Evolutionary conservation across 2,329 filamentous ascomycete genomes (phyloP), one percentile per base, ranked within the genome.

Genomic region (Magnaporthiopsis poae): DNA sequence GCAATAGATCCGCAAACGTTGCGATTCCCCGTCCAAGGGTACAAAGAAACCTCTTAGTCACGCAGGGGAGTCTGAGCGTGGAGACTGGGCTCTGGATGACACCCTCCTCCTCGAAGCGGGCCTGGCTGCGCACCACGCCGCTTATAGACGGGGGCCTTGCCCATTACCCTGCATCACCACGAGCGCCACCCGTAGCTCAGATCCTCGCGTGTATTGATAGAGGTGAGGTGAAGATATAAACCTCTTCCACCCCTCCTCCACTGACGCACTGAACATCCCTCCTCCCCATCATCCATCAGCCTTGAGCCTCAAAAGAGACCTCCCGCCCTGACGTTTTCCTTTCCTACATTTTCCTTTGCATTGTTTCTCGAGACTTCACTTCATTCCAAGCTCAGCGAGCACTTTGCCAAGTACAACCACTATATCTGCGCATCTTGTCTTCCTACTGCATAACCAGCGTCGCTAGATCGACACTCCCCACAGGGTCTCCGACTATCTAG

Each of bases 311-410:
- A 29, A 25, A 25, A 29, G 59, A 60, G 59, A 60, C 59, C 11
- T 60, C 59, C 18, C 60, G n/a, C 3, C 60, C 60, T 21, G 25
- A 13, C 25, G 3, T 29, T 29, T 29, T 61, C 29, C 29, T 61
- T 61, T 31, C 5, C 15, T 61, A 18, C 25, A 29, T 61, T 61
- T 61, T 61, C 60, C 29, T 61, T 61, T 61, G 8, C 29, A 18
- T 61, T 13, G 29, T 60, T 60, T 5, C 25, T 31, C 21, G 25
- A 27, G 27, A 15, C 12, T 15, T 52, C 52, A 52, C 62, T 64
- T 64, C 39, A 21, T 25, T 7, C 62, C 39, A 46, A 27, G 62
- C 62, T 64, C 62, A 56, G 62, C n/a, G 27, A 64, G 62, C 62
- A 39, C 36, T 35, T 64, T 46, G 39, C 18, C 60, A 61, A 12